Evolutionary conservation across 495 filamentous ascomycete species (phyloP), one percentile per base, ranked within the genome.

Genomic region (Astrothelium subdiscretum): DNA sequence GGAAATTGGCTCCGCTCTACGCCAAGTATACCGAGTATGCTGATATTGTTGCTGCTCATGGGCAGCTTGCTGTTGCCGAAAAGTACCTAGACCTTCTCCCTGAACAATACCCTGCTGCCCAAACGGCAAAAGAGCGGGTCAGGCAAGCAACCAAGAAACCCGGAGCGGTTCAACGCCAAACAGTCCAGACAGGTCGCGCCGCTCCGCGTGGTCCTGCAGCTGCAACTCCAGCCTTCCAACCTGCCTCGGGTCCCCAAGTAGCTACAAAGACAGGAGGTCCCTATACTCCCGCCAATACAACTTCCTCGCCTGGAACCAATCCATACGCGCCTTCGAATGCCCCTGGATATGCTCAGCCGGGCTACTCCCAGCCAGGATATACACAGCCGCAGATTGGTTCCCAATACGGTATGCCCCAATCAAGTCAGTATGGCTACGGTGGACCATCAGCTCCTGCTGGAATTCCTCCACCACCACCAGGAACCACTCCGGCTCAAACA

Each of bases 21-120:
- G 87, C 91, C 70, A 95, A 95, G 75, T 99, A 99, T 68, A 86
- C 85, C 24, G 92, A 99, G 76, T 99, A 97, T 74, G 92, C 94
- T 11, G 94, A 97, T 70, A 88, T 99, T 67, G 86, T 94, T 61
- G 90, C 94, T 43, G 84, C 90, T 8, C 90, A 97, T 69, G 94
- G 95, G 22, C 87, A 94, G 43, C 75, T 99, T 40, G 79, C 85
- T 29, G 80, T 91, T 68, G 94, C 94, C 22, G 89, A 95, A 74
- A 89, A 87, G 71, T 99, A 97, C 69, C 83, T 99, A 18, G 84
- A 90, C 67, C 83, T 99, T 63, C 81, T 99, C 31, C 94, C 94
- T 10, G 79, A 79, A 31, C 85, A 87, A 64, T 96, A 92, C 73
- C 88, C 89, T 27, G 91, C 90, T 62, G 94, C 94, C 20, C 90